Base-by-base conservation (phyloP, 1,139 yeast species). In the Suhomyces atakaporum region DNA sequence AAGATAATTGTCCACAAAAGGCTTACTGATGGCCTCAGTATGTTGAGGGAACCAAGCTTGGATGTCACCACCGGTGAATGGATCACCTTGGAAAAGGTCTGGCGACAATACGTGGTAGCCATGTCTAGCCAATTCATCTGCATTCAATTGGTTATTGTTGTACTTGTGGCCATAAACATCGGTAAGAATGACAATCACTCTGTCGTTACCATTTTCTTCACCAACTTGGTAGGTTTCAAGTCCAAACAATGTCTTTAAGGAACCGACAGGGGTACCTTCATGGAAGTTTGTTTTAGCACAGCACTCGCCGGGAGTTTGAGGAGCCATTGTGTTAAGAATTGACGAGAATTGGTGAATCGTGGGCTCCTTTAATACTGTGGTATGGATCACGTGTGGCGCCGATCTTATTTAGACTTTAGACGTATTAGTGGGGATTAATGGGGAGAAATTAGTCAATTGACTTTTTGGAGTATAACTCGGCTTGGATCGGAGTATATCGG, bases 51-150 rank as follows among this genome's bases (percentile, higher is more conserved):
- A 45, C 95, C 95, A 88, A 1, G 46, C 46, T 9, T 44, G 45
- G 27, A 75, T 49, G 30, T 66, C 70, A 27, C 54, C 51, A 19
- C 51, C 39, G 2, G 27, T 33, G 26, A 69, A 56, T 26, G 74
- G 66, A 37, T 84, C 94, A 24, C 77, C 79, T 21, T 73, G 56
- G 47, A 86, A 71, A 42, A 86, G 71, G 56, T 88, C 96, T 10
- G 95, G 95, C 29, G 84, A 63, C 38, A 83, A 64, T 1, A 84
- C 92, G 27, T 71, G 73, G 63, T 73, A 85, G n/a, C 75, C 73
- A 3, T 38, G 32, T 32, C 62, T 60, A 32, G 92, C 84, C 41
- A 83, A 71, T 38, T 74, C 69, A 57, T 88, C 96, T 19, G 96
- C 96, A 44, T 84, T 54, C 44, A 82, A 64, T 51, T 67, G 62